phyloP scores from a whole-genome alignment of 768 basidiomycete genomes.

The Boletus tylopilopsis region DNA sequence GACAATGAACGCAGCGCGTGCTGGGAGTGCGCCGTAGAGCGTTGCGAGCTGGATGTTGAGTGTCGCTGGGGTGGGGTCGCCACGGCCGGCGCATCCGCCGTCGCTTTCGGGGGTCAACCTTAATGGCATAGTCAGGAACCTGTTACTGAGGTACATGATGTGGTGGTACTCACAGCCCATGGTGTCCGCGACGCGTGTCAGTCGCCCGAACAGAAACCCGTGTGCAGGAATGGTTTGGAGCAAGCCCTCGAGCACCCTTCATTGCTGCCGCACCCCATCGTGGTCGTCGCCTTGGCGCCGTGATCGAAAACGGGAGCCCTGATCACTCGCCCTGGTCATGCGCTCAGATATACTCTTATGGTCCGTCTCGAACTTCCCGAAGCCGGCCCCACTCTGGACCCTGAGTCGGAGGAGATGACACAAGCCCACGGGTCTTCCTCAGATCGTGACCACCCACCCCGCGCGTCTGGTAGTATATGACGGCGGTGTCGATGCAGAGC shows the following conservation, averaged over 20 bases:
- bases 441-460: conserved; percentile 87
- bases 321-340: conserved; percentile 54
- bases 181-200: conserved; percentile 76
- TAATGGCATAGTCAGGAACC: too few species aligned
- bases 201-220: conserved; percentile 79
- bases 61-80: conserved; percentile 36
- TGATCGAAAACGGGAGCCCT: conserved; percentile 77
- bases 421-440: conserved; percentile 94
- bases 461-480: conserved; percentile 79
- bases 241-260: conserved; percentile 69
- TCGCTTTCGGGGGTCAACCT: conserved; percentile 61
- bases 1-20: conserved; percentile 77
- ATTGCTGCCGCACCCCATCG: conserved; percentile 72
- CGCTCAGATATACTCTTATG: conserved; percentile 82
- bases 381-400: conserved; percentile 68
- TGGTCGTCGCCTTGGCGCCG: conserved; percentile 76
- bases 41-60: conserved; percentile 60
- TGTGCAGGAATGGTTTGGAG: conserved; percentile 57
- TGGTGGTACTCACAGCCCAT: conserved; percentile 70
- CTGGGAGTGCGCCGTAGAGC: conserved; percentile 67
- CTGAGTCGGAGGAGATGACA: conserved; percentile 78
- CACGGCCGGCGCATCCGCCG: conserved; percentile 32
- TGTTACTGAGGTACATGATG: not conserved
- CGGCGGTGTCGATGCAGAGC: conserved; percentile 85
- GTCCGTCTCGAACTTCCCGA: conserved; percentile 84